Base-by-base conservation (phyloP, 2,329 filamentous ascomycete genomes). In the Acarospora socialis region DNA sequence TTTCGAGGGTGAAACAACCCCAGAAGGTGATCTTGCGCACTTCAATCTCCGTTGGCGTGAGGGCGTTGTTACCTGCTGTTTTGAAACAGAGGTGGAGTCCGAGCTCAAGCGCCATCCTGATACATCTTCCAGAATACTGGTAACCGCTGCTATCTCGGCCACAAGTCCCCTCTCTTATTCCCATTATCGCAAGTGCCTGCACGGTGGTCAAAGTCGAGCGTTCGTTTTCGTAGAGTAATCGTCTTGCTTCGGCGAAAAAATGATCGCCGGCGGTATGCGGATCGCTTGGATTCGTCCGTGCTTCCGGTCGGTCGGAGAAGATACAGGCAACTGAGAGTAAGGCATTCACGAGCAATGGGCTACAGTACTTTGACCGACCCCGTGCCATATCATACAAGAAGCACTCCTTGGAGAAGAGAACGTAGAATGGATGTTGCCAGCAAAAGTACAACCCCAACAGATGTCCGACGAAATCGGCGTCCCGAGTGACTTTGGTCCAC, bases 391-490 rank as follows among this genome's bases (percentile, higher is more conserved):
- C 77, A 31, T 63, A 63, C 36, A 77, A 57, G 44, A 81, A 82
- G 45, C 77, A 70, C 43, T 80, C 73, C 46, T 78, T 76, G 46
- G 73, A 79, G 26, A 83, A 65, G 2, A 78, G 71, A 3, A 76
- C 71, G 52, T 81, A 81, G 8, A 77, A 81, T 3, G 78, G 75
- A 48, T 83, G 81, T 42, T 78, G 71, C 69, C 77, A 82, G 56
- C 74, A 78, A 42, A 81, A 81, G 53, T 81, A 81, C 19, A 80
- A 57, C 0, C 68, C 63, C 32, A 81, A 54, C 7, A 81, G 59
- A 43, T 76, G 73, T 38, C 73, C 63, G 1, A 81, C 69, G 18
- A 81, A 61, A 8, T 50, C 54, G 8, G 58, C 45, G 41, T 81
- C 73, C 3, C 51, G 46, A 2, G 73, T 77, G 14, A 80, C 63